Conservation (phyloP, 768 basidiomycete genomes). For the Auriculariales sp. region DNA sequence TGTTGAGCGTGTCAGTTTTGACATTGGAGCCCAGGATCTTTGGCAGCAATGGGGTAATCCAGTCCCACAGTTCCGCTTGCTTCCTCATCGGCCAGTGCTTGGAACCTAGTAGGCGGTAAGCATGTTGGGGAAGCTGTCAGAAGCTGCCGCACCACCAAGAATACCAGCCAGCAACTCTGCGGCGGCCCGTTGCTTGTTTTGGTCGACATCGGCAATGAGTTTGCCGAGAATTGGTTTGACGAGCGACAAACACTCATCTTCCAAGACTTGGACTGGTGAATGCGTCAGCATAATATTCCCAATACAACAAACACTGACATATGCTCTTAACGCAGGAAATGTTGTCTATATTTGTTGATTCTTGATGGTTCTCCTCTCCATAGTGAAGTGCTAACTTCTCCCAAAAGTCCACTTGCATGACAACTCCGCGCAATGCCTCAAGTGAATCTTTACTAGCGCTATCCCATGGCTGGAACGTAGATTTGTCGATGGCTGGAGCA, state of each 20-base stretch:
- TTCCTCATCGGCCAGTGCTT: conserved; percentile 77
- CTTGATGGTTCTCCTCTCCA: conserved; percentile 65
- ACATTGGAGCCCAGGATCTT: conserved; percentile 55
- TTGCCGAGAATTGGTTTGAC: conserved; percentile 48
- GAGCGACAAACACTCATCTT: conserved; percentile 50
- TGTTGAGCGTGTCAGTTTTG: conserved; percentile 65
- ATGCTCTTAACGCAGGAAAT: conserved; percentile 62
- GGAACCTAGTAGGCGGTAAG: conserved; percentile 33
- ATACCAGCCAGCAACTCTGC: conserved; percentile 72
- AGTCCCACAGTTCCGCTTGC: conserved; percentile 59
- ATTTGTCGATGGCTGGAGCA: conserved; percentile 30
- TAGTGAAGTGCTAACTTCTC: conserved; percentile 51
- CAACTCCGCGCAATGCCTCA: conserved; percentile 32
- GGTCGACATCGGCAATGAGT: conserved; percentile 53
- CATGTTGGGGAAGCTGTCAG: not conserved
- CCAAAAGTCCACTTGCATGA: conserved; percentile 44
- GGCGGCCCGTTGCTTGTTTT: conserved; percentile 78
- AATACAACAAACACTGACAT: conserved; percentile 27
- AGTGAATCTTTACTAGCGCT: conserved; percentile 33
- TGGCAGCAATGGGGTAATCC: conserved; percentile 57
- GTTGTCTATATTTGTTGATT: conserved; percentile 48
- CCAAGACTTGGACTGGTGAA: conserved; percentile 59
- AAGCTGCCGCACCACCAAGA: conserved; percentile 32
- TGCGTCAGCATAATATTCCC: conserved; percentile 1
- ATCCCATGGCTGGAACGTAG: conserved; percentile 51